A percentile compares a stretch with the other conserved stretches of the same genome.
Evolutionary conservation across 1,139 yeast genomes (phyloP).

Genomic region (Petasospora rhodanensis): DNA sequence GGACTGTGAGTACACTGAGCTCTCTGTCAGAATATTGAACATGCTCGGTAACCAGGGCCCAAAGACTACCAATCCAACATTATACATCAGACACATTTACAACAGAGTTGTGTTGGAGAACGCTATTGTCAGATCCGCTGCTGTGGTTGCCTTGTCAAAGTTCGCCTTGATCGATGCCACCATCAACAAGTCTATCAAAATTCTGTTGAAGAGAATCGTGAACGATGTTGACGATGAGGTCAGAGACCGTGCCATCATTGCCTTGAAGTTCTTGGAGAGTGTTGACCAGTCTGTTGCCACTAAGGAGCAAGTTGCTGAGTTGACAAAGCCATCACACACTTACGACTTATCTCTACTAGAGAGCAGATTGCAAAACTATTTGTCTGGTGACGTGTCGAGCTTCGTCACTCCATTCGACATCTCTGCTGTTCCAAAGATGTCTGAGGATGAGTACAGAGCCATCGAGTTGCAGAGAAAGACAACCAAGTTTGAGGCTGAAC

Average conservation of each 20-base stretch:
- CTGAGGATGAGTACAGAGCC: constrained; percentile 52
- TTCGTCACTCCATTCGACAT: constrained; percentile 70
- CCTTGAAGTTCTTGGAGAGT: constrained; percentile 60
- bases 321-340: constrained; percentile 62
- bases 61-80: constrained; percentile 75
- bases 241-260: constrained; percentile 93
- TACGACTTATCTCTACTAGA: constrained; percentile 79
- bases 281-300: constrained; percentile 42
- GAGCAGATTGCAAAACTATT: constrained; percentile 66
- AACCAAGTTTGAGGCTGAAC: constrained; percentile 27
- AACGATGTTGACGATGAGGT: constrained; percentile 95
- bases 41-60: constrained; percentile 95
- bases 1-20: constrained; percentile 95
- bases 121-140: constrained; percentile 92
- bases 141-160: constrained; percentile 87
- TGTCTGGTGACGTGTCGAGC: constrained; percentile 55
- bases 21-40: constrained; percentile 86
- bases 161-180: constrained; percentile 75
- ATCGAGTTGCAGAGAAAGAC: constrained; percentile 40
- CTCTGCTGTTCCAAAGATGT: constrained; percentile 45
- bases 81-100: constrained; percentile 92
- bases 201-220: constrained; percentile 75
- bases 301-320: constrained; percentile 34
- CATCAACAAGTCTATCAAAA: constrained; percentile 65
- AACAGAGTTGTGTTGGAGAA: constrained; percentile 95